Percentiles rank a stretch among this genome's conserved stretches.
These are phyloP conservation scores for Byssothecium circinans DNA, from an alignment of 2,329 filamentous ascomycete genomes.

Conservation along the genomic window DNA sequence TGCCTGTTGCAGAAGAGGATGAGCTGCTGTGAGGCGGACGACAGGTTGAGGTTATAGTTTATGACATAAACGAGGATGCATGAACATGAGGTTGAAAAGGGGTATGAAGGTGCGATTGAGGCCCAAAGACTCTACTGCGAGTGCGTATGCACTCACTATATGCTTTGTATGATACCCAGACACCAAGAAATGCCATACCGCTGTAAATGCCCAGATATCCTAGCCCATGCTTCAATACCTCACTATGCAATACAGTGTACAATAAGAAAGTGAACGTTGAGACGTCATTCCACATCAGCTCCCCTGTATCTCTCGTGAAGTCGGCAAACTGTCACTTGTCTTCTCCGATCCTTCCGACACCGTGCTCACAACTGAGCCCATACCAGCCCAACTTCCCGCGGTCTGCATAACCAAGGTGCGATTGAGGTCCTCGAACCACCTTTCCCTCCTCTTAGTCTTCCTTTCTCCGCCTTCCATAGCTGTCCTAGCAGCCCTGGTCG, in stretches of 20 bases:
- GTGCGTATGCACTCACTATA: background rate
- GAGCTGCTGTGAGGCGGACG: constrained; percentile 26
- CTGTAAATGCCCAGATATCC: constrained; percentile 5
- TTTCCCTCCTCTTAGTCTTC: constrained; percentile 66
- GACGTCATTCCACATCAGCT: background rate
- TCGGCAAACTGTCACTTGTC: background rate
- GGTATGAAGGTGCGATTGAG: background rate
- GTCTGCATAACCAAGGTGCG: constrained; percentile 67
- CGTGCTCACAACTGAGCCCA: constrained; percentile 22
- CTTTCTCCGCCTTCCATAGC: constrained; percentile 76
- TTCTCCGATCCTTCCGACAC: constrained; percentile 1
- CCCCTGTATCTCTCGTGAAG: background rate
- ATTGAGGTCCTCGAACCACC: constrained; percentile 70
- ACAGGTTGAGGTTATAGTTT: background rate
- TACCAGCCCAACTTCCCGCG: constrained; percentile 47
- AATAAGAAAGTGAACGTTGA: background rate
- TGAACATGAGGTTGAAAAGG: background rate
- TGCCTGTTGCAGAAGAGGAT: constrained; percentile 25
- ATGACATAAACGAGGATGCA: background rate
- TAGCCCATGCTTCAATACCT: background rate
- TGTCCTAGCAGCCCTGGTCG: constrained; percentile 72
- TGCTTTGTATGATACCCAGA: constrained; percentile 12
- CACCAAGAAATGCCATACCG: constrained; percentile 2
- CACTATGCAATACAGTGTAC: background rate
- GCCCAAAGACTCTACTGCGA: background rate